These are phyloP conservation scores for Conoideocrella luteorostrata DNA, from an alignment of 2,329 filamentous ascomycete genomes.

Conservation along the genomic window DNA sequence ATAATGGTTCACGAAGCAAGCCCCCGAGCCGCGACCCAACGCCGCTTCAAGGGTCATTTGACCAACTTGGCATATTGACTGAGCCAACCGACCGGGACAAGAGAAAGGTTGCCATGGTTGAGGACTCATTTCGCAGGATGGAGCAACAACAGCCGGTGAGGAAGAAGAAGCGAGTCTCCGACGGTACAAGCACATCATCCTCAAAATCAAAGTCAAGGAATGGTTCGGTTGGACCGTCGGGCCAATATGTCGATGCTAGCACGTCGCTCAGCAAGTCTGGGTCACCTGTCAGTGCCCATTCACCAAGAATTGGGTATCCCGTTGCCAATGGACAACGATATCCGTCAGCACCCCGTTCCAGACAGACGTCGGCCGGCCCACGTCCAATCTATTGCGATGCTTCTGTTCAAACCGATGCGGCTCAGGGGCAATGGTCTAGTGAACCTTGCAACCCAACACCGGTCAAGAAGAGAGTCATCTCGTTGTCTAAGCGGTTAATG, in stretches of 20 bases:
- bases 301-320: conserved; percentile 26
- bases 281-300: conserved; percentile 40
- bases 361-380: conserved; percentile 32
- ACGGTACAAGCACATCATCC: conserved; percentile 36
- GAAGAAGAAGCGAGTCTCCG: conserved; percentile 58
- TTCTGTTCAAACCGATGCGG: conserved; percentile 48
- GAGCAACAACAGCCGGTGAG: conserved; percentile 50
- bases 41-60: conserved; percentile 53
- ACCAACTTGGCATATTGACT: conserved; percentile 54
- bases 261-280: conserved; percentile 48
- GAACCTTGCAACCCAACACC: conserved; percentile 27
- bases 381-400: conserved; percentile 43
- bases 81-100: conserved; percentile 62
- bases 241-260: conserved; percentile 45
- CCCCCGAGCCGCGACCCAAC: conserved; percentile 61
- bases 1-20: conserved; percentile 53
- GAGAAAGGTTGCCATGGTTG: conserved; percentile 59
- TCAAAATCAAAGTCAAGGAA: conserved; percentile 34
- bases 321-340: conserved; percentile 22
- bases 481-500: conserved; percentile 46
- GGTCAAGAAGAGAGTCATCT: conserved; percentile 43
- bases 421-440: conserved; percentile 48
- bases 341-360: conserved; percentile 23
- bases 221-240: conserved; percentile 27
- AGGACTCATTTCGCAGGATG: conserved; percentile 57